These are phyloP conservation scores for Peterozyma xylosa DNA, from an alignment of 805 yeast species.

Conservation along the genomic window DNA sequence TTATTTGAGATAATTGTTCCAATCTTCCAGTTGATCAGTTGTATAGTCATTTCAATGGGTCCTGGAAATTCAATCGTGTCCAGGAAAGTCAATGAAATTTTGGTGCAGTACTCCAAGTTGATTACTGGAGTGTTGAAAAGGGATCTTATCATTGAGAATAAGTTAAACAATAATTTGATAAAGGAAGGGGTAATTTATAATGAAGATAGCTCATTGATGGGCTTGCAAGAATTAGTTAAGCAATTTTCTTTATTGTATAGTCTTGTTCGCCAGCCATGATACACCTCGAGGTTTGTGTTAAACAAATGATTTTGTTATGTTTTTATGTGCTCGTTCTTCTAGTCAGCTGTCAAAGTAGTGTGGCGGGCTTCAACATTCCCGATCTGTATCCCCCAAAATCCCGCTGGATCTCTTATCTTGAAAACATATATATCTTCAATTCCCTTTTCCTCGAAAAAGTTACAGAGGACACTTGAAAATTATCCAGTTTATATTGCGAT, in stretches of 20 bases:
- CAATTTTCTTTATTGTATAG: slow-evolving; percentile 21
- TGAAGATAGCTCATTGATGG: slow-evolving; percentile 8
- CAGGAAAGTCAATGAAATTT: slow-evolving; percentile 40
- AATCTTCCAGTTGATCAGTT: slow-evolving; percentile 60
- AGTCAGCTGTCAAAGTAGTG: too few species aligned
- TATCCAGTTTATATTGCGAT: too few species aligned
- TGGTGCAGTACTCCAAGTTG: slow-evolving; percentile 45
- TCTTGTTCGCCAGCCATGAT: slow-evolving; percentile 10
- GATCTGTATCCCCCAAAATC: too few species aligned
- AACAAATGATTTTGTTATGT: too few species aligned
- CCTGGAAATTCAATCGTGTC: slow-evolving; percentile 60
- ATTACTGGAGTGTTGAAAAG: slow-evolving; percentile 55
- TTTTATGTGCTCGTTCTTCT: too few species aligned
- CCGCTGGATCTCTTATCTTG: too few species aligned
- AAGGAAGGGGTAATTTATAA: slow-evolving; percentile 3
- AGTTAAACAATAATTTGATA: background rate
- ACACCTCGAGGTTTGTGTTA: too few species aligned
- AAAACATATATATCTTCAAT: too few species aligned
- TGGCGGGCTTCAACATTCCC: too few species aligned
- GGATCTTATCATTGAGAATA: slow-evolving; percentile 16
- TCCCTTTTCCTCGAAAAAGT: too few species aligned
- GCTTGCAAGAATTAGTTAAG: slow-evolving; percentile 16
- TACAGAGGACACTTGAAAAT: too few species aligned
- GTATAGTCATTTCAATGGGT: slow-evolving; percentile 69
- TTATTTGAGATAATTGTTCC: slow-evolving; percentile 66